Conservation (phyloP, 805 yeast species). For the Monosporozyma yasuniensis region DNA sequence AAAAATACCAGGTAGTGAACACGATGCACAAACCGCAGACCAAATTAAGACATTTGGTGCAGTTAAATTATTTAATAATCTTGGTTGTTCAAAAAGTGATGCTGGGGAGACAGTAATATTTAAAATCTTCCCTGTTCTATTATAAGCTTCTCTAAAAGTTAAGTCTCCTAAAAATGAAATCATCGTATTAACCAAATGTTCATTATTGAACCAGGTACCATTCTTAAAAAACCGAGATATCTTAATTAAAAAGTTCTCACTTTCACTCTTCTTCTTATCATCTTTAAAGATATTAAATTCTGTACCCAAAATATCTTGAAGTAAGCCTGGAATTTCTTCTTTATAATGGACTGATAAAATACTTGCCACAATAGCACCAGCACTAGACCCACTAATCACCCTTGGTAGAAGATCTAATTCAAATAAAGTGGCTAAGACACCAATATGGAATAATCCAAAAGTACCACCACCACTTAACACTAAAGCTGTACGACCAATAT, state of each 20-base stretch:
- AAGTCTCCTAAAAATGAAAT: slow-evolving; percentile 71
- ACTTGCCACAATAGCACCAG: slow-evolving; percentile 89
- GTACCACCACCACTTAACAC: slow-evolving; percentile 91
- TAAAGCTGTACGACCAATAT: slow-evolving; percentile 86
- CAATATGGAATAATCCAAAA: slow-evolving; percentile 84
- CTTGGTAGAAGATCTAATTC: slow-evolving; percentile 71
- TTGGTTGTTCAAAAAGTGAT: slow-evolving; percentile 80
- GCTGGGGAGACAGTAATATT: slow-evolving; percentile 91
- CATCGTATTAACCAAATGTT: slow-evolving; percentile 62
- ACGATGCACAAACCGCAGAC: slow-evolving; percentile 86
- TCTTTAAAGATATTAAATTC: slow-evolving; percentile 51
- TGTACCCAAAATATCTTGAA: slow-evolving; percentile 35
- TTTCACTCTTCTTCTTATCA: slow-evolving; percentile 38
- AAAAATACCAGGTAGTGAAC: slow-evolving; percentile 86
- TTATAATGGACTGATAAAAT: slow-evolving; percentile 76
- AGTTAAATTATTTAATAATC: slow-evolving; percentile 65
- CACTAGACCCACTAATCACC: slow-evolving; percentile 85
- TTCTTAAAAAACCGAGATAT: slow-evolving; percentile 56
- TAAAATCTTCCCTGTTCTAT: slow-evolving; percentile 80
- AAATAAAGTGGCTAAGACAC: slow-evolving; percentile 70
- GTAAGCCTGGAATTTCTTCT: slow-evolving; percentile 52
- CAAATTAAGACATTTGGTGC: slow-evolving; percentile 72
- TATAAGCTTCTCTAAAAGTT: slow-evolving; percentile 88
- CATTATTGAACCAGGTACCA: slow-evolving; percentile 82
- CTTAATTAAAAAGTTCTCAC: slow-evolving; percentile 42